phyloP scores from a whole-genome alignment of 192 early-diverging fungal genomes.

The Coemansia sp. region DNA sequence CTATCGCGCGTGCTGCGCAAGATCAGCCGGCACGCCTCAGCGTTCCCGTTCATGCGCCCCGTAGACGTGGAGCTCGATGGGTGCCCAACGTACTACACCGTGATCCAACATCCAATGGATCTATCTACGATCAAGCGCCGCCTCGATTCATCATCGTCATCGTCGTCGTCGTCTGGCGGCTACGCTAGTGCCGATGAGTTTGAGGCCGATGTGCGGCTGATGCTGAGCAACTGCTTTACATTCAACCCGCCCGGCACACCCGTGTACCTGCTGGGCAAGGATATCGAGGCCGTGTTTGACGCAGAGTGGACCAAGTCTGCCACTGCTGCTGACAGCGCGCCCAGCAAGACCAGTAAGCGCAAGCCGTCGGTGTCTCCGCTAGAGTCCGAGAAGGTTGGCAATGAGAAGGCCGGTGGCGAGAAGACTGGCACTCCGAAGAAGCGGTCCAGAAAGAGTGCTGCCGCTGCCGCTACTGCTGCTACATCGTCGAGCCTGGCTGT shows the following conservation, averaged over 20 bases:
- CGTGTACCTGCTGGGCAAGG: slow-evolving; percentile 64
- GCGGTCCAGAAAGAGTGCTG: neutral
- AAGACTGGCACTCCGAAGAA: neutral
- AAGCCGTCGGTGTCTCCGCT: slow-evolving; percentile 7
- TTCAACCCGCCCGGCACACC: slow-evolving; percentile 74
- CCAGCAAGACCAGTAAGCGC: slow-evolving; percentile 6
- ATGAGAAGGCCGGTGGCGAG: neutral
- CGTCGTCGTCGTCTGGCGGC: neutral
- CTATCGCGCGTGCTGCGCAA: slow-evolving; percentile 48
- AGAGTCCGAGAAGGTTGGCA: neutral
- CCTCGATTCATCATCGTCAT: slow-evolving; percentile 21
- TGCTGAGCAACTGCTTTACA: slow-evolving; percentile 64
- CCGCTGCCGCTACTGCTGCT: neutral
- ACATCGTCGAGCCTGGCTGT: neutral
- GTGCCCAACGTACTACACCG: slow-evolving; percentile 63
- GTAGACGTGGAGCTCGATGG: slow-evolving; percentile 65
- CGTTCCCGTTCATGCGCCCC: slow-evolving; percentile 61
- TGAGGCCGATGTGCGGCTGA: slow-evolving; percentile 59
- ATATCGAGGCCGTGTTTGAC: slow-evolving; percentile 60
- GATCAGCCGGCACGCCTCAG: slow-evolving; percentile 53
- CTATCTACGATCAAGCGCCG: slow-evolving; percentile 58
- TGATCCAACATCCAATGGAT: slow-evolving; percentile 73
- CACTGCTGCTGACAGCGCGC: neutral
- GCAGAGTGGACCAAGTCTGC: slow-evolving; percentile 40
- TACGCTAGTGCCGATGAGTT: slow-evolving; percentile 48